Conservation (phyloP, 495 filamentous ascomycete species). For the Annulohypoxylon nitens region DNA sequence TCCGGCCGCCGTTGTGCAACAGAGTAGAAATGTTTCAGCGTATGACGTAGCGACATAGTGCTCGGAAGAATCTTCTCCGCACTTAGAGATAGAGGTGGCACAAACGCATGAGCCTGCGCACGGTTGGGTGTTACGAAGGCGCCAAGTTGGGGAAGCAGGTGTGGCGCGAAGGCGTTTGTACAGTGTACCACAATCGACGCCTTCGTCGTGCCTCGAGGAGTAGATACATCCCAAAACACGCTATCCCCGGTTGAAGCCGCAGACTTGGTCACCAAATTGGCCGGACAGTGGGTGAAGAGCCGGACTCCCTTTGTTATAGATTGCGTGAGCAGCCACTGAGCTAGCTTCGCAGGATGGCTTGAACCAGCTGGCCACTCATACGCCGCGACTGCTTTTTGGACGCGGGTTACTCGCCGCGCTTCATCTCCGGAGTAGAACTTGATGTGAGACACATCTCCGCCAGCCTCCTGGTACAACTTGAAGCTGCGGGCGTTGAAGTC, state of each 20-base stretch:
- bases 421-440: slow-evolving; percentile 49
- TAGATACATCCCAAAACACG: slow-evolving; percentile 32
- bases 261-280: slow-evolving; percentile 26
- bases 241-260: slow-evolving; percentile 21
- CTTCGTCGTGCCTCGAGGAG: slow-evolving; percentile 36
- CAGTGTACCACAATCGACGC: slow-evolving; percentile 47
- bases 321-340: slow-evolving; percentile 48
- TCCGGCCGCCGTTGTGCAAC: slow-evolving; percentile 44
- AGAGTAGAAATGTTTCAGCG: slow-evolving; percentile 50
- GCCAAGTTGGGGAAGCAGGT: slow-evolving; percentile 45
- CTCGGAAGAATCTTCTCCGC: slow-evolving; percentile 20
- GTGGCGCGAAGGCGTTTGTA: slow-evolving; percentile 49
- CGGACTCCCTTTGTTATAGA: slow-evolving; percentile 30
- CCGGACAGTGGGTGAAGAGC: slow-evolving; percentile 49
- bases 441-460: slow-evolving; percentile 51
- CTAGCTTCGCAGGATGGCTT: slow-evolving; percentile 48
- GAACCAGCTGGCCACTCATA: slow-evolving; percentile 53
- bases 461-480: slow-evolving; percentile 42
- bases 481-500: slow-evolving; percentile 49
- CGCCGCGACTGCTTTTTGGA: slow-evolving; percentile 41
- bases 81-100: slow-evolving; percentile 40
- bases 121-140: slow-evolving; percentile 43
- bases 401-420: slow-evolving; percentile 41
- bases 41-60: slow-evolving; percentile 49
- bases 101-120: slow-evolving; percentile 49